Percentiles rank a stretch among this genome's conserved stretches.
Conservation (phyloP, 2,329 filamentous ascomycete genomes). For the Fusarium sp. region DNA sequence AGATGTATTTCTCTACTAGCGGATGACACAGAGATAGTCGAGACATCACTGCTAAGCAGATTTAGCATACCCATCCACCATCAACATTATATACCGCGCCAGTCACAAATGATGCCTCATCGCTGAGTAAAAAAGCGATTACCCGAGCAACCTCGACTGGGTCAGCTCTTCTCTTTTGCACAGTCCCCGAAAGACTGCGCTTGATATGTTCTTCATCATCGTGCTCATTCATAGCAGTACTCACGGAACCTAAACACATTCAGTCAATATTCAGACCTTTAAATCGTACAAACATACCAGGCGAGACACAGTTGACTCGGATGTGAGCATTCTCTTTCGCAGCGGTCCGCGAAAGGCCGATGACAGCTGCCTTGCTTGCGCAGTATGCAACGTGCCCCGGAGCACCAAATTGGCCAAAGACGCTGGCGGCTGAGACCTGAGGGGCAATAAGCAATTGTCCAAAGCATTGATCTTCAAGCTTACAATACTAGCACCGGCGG, state of each 20-base stretch:
- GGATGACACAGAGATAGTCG: neutral
- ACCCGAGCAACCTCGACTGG: constrained; percentile 22
- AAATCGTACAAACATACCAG: neutral
- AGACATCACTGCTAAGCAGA: neutral
- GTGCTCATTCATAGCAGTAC: constrained; percentile 25
- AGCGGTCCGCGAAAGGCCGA: constrained; percentile 44
- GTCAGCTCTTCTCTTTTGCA: constrained; percentile 22
- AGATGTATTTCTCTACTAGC: accelerated
- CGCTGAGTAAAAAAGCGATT: constrained; percentile 39
- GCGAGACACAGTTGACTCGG: constrained; percentile 26
- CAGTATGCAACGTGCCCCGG: constrained; percentile 43
- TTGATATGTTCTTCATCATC: constrained; percentile 22
- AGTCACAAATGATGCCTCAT: constrained; percentile 38
- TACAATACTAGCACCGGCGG: constrained; percentile 42
- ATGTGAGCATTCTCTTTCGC: constrained; percentile 41
- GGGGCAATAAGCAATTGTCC: constrained; percentile 45
- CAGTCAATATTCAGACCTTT: accelerated
- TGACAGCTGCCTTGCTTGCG: constrained; percentile 45
- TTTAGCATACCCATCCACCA: constrained; percentile 46
- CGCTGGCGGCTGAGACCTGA: constrained; percentile 45
- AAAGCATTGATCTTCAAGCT: constrained; percentile 40
- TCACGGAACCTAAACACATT: constrained; percentile 14
- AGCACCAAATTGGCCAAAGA: constrained; percentile 44
- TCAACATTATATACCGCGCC: constrained; percentile 51
- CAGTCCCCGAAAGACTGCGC: constrained; percentile 9